Percentiles rank a stretch among this genome's conserved stretches.
These are phyloP conservation scores for Cryptococcus sp. DNA, from an alignment of 1,284 basidiomycete species.

Conservation along the genomic window DNA sequence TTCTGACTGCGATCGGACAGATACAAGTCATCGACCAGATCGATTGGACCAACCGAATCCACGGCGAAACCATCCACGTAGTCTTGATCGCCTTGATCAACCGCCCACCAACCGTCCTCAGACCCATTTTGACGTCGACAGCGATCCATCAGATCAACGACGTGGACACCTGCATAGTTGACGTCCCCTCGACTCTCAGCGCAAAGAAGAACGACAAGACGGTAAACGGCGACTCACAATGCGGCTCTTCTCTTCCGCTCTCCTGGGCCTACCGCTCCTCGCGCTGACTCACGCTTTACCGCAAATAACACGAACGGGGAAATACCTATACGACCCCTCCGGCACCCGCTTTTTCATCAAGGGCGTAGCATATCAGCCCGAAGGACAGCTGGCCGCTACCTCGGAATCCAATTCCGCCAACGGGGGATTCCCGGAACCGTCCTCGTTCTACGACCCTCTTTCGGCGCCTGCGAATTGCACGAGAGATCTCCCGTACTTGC, in stretches of 20 bases:
- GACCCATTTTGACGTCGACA: no score
- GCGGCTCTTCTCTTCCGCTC: neutral
- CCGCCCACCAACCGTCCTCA: no score
- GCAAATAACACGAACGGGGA: constrained; percentile 51
- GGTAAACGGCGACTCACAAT: neutral
- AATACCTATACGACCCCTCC: constrained; percentile 73
- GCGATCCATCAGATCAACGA: no score
- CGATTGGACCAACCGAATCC: no score
- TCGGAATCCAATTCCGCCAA: constrained; percentile 58
- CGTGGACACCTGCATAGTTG: no score
- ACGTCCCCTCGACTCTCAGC: no score
- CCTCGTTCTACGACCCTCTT: constrained; percentile 65
- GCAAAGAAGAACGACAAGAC: no score
- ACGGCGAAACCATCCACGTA: no score
- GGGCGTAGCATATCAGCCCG: constrained; percentile 85
- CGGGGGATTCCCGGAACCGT: constrained; percentile 69
- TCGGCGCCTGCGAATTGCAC: constrained; percentile 67
- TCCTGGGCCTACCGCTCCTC: constrained; percentile 15
- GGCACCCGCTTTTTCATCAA: constrained; percentile 85
- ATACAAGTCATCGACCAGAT: no score
- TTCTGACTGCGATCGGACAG: no score
- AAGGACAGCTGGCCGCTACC: constrained; percentile 61
- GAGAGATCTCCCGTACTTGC: constrained; percentile 75
- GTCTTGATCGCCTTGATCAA: no score
- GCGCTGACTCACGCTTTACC: constrained; percentile 38